Evolutionary conservation across 768 basidiomycete species (phyloP).

Genomic region (Boletus speciosus): DNA sequence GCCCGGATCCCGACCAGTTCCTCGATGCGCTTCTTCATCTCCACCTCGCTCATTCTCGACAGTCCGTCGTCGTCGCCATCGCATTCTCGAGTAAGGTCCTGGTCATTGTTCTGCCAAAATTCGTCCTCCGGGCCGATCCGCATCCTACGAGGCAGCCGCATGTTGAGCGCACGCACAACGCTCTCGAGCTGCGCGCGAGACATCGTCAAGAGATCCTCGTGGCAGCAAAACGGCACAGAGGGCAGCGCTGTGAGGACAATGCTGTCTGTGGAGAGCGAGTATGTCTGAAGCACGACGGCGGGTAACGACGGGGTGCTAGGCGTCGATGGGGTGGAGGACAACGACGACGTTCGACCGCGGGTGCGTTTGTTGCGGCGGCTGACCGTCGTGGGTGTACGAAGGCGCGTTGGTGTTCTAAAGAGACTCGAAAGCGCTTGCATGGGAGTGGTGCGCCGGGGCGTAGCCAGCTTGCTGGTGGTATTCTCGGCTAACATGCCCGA

Average conservation of each 20-base stretch:
- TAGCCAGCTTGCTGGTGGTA: not conserved
- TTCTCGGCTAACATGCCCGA: constrained; percentile 9
- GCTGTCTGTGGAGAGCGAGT: constrained; percentile 46
- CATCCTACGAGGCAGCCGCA: constrained; percentile 48
- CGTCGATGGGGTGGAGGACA: constrained; percentile 9
- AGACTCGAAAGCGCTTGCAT: constrained; percentile 17
- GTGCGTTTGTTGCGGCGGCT: constrained; percentile 21
- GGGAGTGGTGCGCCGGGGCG: constrained; percentile 11
- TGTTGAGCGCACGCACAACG: constrained; percentile 56
- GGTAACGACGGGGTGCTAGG: constrained; percentile 17
- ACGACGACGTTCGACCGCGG: constrained; percentile 7
- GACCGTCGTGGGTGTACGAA: constrained; percentile 19
- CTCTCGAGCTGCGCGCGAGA: constrained; percentile 46
- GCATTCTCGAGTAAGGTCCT: not conserved
- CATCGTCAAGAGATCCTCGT: constrained; percentile 71
- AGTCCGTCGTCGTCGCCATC: constrained; percentile 9
- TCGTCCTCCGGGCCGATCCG: constrained; percentile 44
- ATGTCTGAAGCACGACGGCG: constrained; percentile 58
- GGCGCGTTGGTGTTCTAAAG: constrained; percentile 23
- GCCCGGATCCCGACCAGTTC: constrained; percentile 53
- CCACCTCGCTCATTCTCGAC: constrained; percentile 33
- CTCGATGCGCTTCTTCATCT: constrained; percentile 56
- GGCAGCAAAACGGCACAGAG: constrained; percentile 64
- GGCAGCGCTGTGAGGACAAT: constrained; percentile 62
- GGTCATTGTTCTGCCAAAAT: constrained; percentile 9